Evolutionary conservation across 768 basidiomycete genomes (phyloP).

Genomic region (Lentinus brumalis): DNA sequence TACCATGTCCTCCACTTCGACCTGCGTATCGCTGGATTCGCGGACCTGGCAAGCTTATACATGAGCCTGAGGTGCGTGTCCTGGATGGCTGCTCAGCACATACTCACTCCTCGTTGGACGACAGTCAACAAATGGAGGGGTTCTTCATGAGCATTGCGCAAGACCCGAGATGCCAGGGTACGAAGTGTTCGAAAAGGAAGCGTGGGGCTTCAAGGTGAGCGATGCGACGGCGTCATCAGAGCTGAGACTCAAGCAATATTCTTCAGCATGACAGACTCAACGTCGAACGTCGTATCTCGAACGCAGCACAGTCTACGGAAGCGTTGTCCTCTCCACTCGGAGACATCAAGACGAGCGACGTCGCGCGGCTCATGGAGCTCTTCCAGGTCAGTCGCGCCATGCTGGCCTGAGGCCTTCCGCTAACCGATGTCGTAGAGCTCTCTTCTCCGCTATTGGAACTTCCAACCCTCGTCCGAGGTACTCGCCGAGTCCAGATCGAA

Average conservation of each 20-base stretch:
- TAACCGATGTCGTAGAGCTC: slow-evolving; percentile 48
- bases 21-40: slow-evolving; percentile 81
- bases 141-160: slow-evolving; percentile 71
- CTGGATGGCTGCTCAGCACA: not conserved
- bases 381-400: slow-evolving; percentile 55
- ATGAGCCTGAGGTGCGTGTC: slow-evolving; percentile 49
- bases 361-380: slow-evolving; percentile 82
- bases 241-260: slow-evolving; percentile 4
- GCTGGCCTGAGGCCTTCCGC: not conserved
- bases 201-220: slow-evolving; percentile 75
- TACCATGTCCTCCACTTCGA: slow-evolving; percentile 87
- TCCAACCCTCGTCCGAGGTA: slow-evolving; percentile 41
- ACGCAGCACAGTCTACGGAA: slow-evolving; percentile 40
- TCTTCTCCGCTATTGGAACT: slow-evolving; percentile 73
- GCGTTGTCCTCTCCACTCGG: slow-evolving; percentile 12
- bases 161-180: slow-evolving; percentile 51
- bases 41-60: slow-evolving; percentile 78
- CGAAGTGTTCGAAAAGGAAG: slow-evolving; percentile 72
- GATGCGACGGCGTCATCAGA: not conserved
- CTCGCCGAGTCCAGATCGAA: slow-evolving; percentile 3
- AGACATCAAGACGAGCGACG: slow-evolving; percentile 72
- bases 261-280: slow-evolving; percentile 72
- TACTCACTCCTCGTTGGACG: not conserved
- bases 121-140: slow-evolving; percentile 75
- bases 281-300: slow-evolving; percentile 63